Evolutionary conservation across 2,329 filamentous ascomycete genomes (phyloP), one percentile per base, ranked within the genome.

Genomic region (Herpotrichia juniperi): DNA sequence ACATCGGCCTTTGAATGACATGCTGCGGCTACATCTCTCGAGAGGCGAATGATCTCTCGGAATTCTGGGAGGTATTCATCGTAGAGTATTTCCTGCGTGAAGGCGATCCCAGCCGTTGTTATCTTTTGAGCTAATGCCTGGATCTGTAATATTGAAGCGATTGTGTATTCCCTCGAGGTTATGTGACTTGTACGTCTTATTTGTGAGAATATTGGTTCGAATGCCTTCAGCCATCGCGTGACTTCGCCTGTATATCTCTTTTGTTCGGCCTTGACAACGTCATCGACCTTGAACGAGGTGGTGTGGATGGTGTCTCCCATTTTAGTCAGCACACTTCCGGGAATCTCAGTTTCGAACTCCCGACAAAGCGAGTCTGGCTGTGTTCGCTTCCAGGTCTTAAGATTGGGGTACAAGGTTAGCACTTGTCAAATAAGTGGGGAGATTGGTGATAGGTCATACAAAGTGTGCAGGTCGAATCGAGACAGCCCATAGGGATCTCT

Each of bases 61-160:
- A 57, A 57, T 25, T 54, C 48, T 8, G 40, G 32, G 21, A 40
- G 28, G 37, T 37, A 54, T 17, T 25, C 32, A 40, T 57, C 54
- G 42, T 54, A 57, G 3, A 51, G 35, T 21, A 47, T 47, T 35
- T 57, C 54, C 6, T 44, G 19, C 10, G 43, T 46, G 51, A 51
- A 57, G 30, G 43, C 16, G 1, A 57, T 42, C 3, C 51, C 54
- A 5, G 51, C 51, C 2, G 54, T 12, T 6, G 40, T 47, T 21
- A 57, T 51, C 25, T 54, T 51, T 10, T 42, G 31, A 35, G 40
- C 39, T 11, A 57, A 45, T n/a, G 48, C 49, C n/a, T 58, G 55
- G 34, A 58, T 58, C 30, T 50, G 48, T 12, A 58, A 52, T 49
- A 55, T 55, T 17, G 48, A 48, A 8, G 46, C 55, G 2, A 50